Evolutionary conservation across 371 early-diverging fungal genomes (phyloP).

Genomic region (Rhizopus stolonifer): DNA sequence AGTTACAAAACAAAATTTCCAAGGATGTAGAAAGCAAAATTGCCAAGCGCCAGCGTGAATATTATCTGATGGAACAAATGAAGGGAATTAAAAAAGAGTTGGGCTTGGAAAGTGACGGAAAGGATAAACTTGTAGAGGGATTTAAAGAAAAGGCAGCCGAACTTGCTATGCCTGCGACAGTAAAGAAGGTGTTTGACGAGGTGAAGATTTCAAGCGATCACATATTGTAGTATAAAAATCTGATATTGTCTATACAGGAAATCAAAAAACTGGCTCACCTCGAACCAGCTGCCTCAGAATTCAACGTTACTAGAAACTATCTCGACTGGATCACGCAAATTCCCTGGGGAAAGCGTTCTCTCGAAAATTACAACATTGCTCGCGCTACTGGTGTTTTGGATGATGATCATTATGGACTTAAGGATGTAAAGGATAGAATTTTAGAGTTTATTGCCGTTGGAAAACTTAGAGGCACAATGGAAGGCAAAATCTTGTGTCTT

Average conservation of each 20-base stretch:
- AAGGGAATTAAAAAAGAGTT: conserved; percentile 98
- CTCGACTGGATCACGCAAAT: conserved; percentile 96
- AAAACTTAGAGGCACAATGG: conserved; percentile 89
- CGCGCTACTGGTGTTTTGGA: conserved; percentile 86
- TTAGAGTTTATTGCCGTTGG: conserved; percentile 98
- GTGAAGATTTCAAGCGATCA: not conserved
- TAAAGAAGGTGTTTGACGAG: conserved; percentile 95
- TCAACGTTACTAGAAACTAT: conserved; percentile 96
- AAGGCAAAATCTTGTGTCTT: conserved; percentile 95
- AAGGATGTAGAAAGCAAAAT: conserved; percentile 97
- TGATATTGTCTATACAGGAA: conserved; percentile 62
- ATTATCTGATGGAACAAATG: conserved; percentile 97
- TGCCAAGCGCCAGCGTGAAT: conserved; percentile 93
- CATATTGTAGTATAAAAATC: not conserved
- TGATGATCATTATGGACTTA: conserved; percentile 97
- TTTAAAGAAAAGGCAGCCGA: conserved; percentile 83
- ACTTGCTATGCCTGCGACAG: conserved; percentile 87
- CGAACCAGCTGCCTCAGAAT: conserved; percentile 96
- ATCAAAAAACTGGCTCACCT: conserved; percentile 88
- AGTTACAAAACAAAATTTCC: conserved; percentile 93
- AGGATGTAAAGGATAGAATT: conserved; percentile 98
- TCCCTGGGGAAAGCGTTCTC: conserved; percentile 91
- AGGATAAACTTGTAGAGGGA: conserved; percentile 92
- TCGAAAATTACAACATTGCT: conserved; percentile 86
- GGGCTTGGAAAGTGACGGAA: conserved; percentile 95